Percentiles rank a stretch among this genome's conserved stretches.
These are phyloP conservation scores for Ilex asprella DNA, from an alignment of 257 asterid species.

Conservation along the genomic window DNA sequence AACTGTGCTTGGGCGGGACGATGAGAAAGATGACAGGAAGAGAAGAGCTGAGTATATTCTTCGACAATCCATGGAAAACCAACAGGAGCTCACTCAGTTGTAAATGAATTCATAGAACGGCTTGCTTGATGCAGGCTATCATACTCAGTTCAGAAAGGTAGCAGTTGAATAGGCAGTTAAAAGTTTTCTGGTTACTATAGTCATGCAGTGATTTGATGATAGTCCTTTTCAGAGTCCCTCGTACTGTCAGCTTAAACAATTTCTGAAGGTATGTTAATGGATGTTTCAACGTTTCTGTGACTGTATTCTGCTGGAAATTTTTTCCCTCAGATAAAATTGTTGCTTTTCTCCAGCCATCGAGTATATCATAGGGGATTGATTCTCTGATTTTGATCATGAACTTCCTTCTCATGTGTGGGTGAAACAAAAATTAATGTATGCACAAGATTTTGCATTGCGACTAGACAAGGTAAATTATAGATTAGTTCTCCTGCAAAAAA, in stretches of 20 bases:
- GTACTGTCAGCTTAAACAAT: constrained; percentile 36
- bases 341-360: not conserved
- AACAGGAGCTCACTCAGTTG: constrained; percentile 80
- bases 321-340: constrained; percentile 8
- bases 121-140: constrained; percentile 10
- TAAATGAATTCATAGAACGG: constrained; percentile 51
- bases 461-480: no score
- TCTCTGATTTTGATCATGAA: no score
- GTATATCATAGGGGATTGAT: no score
- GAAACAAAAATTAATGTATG: no score
- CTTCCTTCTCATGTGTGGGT: no score
- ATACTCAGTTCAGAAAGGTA: constrained; percentile 33
- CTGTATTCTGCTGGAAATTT: constrained; percentile 20
- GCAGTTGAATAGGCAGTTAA: constrained; percentile 55
- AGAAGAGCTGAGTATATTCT: constrained; percentile 79
- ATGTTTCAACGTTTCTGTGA: constrained; percentile 23
- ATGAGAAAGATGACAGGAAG: constrained; percentile 84
- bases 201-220: constrained; percentile 54
- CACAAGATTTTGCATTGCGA: no score
- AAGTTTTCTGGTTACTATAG: constrained; percentile 43
- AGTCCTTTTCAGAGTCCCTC: constrained; percentile 28
- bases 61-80: constrained; percentile 67
- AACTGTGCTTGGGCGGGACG: constrained; percentile 69
- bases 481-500: no score
- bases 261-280: constrained; percentile 47